Conservation (phyloP, 306 rosid genomes). For the Astragalus glycyphyllos region DNA sequence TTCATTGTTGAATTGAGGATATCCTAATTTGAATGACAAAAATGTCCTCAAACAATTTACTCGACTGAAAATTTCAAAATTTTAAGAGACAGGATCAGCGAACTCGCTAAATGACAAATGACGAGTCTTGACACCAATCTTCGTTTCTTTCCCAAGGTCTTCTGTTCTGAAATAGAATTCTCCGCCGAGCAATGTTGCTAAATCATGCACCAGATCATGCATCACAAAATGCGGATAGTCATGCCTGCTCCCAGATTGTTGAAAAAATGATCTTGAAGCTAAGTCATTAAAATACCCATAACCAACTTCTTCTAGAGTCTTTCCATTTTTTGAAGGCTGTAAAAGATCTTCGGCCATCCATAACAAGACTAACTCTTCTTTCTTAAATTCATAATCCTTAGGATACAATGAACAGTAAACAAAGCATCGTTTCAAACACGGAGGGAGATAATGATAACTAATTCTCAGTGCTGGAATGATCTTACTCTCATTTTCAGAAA, state of each 20-base stretch:
- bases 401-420: conserved; percentile 17
- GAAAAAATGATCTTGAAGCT: conserved; percentile 23
- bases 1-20: not conserved
- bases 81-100: not conserved
- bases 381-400: not conserved
- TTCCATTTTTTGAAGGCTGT: not conserved
- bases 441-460: conserved; percentile 28
- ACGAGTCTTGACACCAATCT: not conserved
- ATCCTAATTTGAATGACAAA: not conserved
- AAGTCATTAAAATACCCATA: conserved; percentile 20
- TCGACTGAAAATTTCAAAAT: not conserved
- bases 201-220: conserved; percentile 26
- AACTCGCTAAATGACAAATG: not conserved
- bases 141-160: not conserved
- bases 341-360: conserved; percentile 33
- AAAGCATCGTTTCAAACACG: conserved; percentile 13
- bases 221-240: not conserved
- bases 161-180: not conserved
- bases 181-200: not conserved
- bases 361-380: not conserved
- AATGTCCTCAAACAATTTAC: not conserved
- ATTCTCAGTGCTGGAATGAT: conserved; percentile 28
- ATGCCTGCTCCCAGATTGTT: not conserved
- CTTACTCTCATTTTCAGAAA: not conserved
- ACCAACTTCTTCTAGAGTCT: conserved; percentile 27